Percentiles rank a stretch among this genome's conserved stretches.
Evolutionary conservation across 2,329 filamentous ascomycete genomes (phyloP).

Genomic region (Phyllosticta citrichinensis): DNA sequence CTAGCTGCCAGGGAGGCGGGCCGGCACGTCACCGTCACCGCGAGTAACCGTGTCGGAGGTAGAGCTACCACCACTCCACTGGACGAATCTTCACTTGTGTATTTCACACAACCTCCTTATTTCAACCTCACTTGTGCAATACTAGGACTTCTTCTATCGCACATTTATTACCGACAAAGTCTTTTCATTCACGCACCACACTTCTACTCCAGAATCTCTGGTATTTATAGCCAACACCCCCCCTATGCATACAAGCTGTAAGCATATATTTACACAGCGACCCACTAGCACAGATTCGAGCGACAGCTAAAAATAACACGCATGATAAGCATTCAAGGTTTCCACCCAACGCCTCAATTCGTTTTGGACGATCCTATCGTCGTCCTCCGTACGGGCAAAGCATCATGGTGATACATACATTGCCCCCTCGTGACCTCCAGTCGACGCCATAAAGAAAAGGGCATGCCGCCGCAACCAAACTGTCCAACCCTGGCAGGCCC

Average conservation of each 20-base stretch:
- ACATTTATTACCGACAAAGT: no score
- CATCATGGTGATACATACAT: neutral
- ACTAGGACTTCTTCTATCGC: no score
- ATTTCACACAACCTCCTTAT: neutral
- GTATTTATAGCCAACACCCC: neutral
- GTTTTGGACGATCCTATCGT: neutral
- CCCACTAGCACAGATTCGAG: neutral
- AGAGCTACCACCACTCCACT: neutral
- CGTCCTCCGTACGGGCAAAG: neutral
- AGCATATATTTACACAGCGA: neutral
- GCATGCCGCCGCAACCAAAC: neutral
- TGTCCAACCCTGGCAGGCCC: neutral
- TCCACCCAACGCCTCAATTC: neutral
- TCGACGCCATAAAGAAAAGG: neutral
- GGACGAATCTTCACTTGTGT: neutral
- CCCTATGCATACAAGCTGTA: neutral
- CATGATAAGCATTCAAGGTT: neutral
- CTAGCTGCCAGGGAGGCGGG: neutral
- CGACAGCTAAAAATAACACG: neutral
- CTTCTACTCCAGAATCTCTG: neutral
- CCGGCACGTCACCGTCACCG: neutral
- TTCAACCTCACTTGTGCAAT: neutral
- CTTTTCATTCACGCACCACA: no score
- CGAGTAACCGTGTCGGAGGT: neutral
- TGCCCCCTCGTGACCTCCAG: neutral